Evolutionary conservation across 2,329 filamentous ascomycete species (phyloP).

Genomic region (Eurotiales sp.): DNA sequence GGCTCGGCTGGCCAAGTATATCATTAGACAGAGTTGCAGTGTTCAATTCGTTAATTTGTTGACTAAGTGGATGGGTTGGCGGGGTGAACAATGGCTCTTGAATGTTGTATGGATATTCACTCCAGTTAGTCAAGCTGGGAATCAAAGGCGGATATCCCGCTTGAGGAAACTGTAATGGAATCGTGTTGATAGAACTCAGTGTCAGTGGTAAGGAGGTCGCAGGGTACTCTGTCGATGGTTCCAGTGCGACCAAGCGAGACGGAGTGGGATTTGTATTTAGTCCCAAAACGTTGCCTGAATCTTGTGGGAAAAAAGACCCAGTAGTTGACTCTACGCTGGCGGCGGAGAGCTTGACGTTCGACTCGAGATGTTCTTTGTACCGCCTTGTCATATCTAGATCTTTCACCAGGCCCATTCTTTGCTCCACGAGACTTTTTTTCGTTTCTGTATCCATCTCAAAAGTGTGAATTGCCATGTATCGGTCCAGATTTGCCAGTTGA

Average conservation of each 20-base stretch:
- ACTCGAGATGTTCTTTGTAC: slow-evolving; percentile 34
- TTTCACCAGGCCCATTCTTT: slow-evolving; percentile 33
- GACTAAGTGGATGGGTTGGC: neutral
- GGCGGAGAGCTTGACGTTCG: slow-evolving; percentile 17
- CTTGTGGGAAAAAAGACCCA: neutral
- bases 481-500: slow-evolving; percentile 34
- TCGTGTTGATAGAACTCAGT: neutral
- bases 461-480: slow-evolving; percentile 36
- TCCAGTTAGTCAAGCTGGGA: neutral
- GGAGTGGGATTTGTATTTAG: neutral
- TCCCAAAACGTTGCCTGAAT: neutral
- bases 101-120: neutral
- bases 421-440: slow-evolving; percentile 33
- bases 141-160: slow-evolving; percentile 6
- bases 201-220: neutral
- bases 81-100: slow-evolving; percentile 1
- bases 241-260: neutral
- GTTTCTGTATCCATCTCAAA: slow-evolving; percentile 33
- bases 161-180: slow-evolving; percentile 4
- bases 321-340: neutral
- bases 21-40: neutral
- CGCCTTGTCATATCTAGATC: slow-evolving; percentile 35
- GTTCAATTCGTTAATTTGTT: neutral
- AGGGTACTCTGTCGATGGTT: neutral
- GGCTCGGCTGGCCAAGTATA: neutral